Evolutionary conservation across 2,329 filamentous ascomycete genomes (phyloP), one percentile per base, ranked within the genome.

Genomic region (Exophiala dermatitidis): DNA sequence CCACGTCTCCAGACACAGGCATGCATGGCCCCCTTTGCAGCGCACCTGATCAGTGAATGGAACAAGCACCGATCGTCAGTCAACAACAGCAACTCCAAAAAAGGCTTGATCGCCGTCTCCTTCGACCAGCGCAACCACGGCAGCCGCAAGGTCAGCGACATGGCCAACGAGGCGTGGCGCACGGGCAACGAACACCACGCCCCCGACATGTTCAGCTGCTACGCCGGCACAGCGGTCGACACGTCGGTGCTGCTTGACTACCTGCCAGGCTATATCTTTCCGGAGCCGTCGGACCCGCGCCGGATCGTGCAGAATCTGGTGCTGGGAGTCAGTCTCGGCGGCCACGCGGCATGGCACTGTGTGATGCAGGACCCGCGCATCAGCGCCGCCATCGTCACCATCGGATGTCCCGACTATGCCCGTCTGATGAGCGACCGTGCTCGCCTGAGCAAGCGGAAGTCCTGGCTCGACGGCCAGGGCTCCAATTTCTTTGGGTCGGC

Each of bases 41-140:
- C 77, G n/a, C 78, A 80, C 4, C 75, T 82, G 8, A 77, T 96
- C 46, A 70, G 74, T n/a, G 78, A 82, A 5, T 94, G 85, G 82
- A 83, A 86, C 63, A 65, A 69, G 48, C 53, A 56, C 28, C 33
- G 29, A 36, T 26, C 29, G 9, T 9, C 31, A 19, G 28, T 32
- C n/a, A 48, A 40, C 40, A 43, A 70, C 66, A 59, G 62, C 65
- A 26, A 51, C 48, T 63, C 31, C 40, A 66, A 56, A 69, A 72
- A 74, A 54, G 86, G 86, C 0, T 71, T 97, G 38, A 83, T 97
- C 46, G 90, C 88, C 2, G 80, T 90, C 8, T 81, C 85, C 2
- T 95, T 95, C 69, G 93, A 97, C 71, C 90, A 95, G 74, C 81
- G 91, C 43, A 97, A 97, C 69, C 93, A 97, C 70, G 93, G 93